Conservation (phyloP, 305 asterid genomes). For the Ajuga reptans region DNA sequence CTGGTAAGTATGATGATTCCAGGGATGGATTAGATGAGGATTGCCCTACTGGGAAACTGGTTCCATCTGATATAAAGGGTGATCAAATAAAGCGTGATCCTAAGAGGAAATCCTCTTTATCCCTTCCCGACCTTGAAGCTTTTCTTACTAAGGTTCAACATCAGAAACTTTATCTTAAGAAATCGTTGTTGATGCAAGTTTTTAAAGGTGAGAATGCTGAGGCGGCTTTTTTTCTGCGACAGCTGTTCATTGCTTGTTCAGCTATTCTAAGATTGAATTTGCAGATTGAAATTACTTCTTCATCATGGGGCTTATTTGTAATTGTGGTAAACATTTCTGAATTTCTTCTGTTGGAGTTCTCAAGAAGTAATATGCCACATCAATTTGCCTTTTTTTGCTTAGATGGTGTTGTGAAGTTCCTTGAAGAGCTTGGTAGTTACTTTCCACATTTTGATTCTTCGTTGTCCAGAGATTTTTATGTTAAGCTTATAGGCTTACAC, state of each 20-base stretch:
- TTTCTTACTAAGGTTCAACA: slow-evolving; percentile 45
- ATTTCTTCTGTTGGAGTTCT: slow-evolving; percentile 54
- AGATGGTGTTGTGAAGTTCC: slow-evolving; percentile 65
- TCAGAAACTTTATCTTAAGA: slow-evolving; percentile 38
- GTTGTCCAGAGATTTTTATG: slow-evolving; percentile 48
- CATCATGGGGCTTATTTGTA: slow-evolving; percentile 44
- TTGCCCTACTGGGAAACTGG: slow-evolving; percentile 19
- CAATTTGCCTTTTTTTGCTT: slow-evolving; percentile 47
- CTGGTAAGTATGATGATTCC: slow-evolving; percentile 21
- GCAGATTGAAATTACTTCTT: slow-evolving; percentile 39
- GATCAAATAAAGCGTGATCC: slow-evolving; percentile 20
- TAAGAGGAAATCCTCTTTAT: slow-evolving; percentile 23
- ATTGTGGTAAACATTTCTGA: slow-evolving; percentile 43
- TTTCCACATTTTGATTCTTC: slow-evolving; percentile 52
- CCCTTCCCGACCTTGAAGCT: slow-evolving; percentile 37
- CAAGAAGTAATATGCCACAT: slow-evolving; percentile 35
- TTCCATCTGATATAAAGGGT: slow-evolving; percentile 25
- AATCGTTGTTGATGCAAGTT: slow-evolving; percentile 42
- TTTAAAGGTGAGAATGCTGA: slow-evolving; percentile 56
- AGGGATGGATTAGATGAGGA: slow-evolving; percentile 30
- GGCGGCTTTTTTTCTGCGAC: slow-evolving; percentile 52
- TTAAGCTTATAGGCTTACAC: slow-evolving; percentile 57
- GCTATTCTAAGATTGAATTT: slow-evolving; percentile 57
- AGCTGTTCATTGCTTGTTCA: slow-evolving; percentile 67
- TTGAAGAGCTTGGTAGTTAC: slow-evolving; percentile 65